Evolutionary conservation across 2,329 filamentous ascomycete genomes (phyloP).

Genomic region (Magnaporthiopsis incrustans): DNA sequence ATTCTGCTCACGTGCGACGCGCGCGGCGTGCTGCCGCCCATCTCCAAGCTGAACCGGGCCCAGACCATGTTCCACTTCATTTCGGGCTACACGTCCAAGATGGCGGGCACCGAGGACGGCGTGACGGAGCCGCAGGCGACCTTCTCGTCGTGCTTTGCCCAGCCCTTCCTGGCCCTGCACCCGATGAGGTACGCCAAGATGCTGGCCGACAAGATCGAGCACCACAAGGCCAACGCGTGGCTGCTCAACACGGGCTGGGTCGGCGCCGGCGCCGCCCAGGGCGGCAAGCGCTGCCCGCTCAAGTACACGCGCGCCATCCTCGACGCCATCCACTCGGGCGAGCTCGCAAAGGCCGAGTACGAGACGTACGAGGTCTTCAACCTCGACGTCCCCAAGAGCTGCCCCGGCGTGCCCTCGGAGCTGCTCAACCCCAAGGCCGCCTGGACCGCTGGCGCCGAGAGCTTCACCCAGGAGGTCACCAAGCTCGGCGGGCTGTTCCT

Average conservation of each 20-base stretch:
- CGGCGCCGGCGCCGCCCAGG: conserved; percentile 81
- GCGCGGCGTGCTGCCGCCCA: conserved; percentile 91
- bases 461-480: conserved; percentile 79
- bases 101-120: conserved; percentile 97
- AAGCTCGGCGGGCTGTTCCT: conserved; percentile 87
- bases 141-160: conserved; percentile 98
- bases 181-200: conserved; percentile 99
- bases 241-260: conserved; percentile 98
- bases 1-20: conserved; percentile 97
- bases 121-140: conserved; percentile 96
- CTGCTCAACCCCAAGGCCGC: conserved; percentile 90
- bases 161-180: conserved; percentile 97
- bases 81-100: conserved; percentile 99
- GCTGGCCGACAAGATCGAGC: conserved; percentile 94
- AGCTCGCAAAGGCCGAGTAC: conserved; percentile 87
- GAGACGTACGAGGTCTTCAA: conserved; percentile 97
- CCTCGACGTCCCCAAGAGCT: conserved; percentile 87
- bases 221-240: conserved; percentile 95
- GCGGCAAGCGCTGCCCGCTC: conserved; percentile 92
- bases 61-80: conserved; percentile 99
- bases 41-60: conserved; percentile 88
- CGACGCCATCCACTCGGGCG: conserved; percentile 94
- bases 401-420: conserved; percentile 81
- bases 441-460: conserved; percentile 75
- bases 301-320: conserved; percentile 99